Evolutionary conservation across 768 basidiomycete species (phyloP).

Genomic region (Hysterangium stoloniferum): DNA sequence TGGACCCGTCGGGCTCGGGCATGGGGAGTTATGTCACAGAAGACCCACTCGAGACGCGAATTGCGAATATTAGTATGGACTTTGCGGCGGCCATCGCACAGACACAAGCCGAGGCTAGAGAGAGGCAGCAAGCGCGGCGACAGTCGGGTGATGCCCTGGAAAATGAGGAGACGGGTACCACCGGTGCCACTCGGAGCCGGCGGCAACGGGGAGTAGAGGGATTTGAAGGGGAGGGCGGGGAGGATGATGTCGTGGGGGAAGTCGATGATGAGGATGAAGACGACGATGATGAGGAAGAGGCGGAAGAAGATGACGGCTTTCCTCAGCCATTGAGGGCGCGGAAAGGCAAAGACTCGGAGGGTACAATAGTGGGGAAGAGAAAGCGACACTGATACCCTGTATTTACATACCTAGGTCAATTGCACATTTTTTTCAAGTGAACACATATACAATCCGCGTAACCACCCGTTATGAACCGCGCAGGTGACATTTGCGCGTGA

Average conservation of each 20-base stretch:
- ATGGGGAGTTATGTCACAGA: conserved; percentile 7
- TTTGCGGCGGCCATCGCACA: conserved; percentile 76
- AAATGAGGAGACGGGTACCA: conserved; percentile 25
- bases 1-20: conserved; percentile 6
- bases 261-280: conserved; percentile 20
- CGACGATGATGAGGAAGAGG: conserved; percentile 45
- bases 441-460: no score
- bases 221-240: conserved; percentile 22
- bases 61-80: conserved; percentile 74
- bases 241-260: conserved; percentile 31
- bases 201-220: conserved; percentile 10
- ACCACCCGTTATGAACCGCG: no score
- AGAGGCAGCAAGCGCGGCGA: neutral
- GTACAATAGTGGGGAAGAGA: conserved; percentile 48
- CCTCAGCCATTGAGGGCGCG: conserved; percentile 64
- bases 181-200: conserved; percentile 1
- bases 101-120: conserved; percentile 37
- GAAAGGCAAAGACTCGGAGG: conserved; percentile 54
- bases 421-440: no score
- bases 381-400: conserved; percentile 61
- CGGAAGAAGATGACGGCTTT: conserved; percentile 64
- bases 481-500: no score
- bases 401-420: no score
- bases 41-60: conserved; percentile 44
- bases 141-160: conserved; percentile 52